phyloP scores from a whole-genome alignment of 306 rosid species.

The Fragaria vesca region DNA sequence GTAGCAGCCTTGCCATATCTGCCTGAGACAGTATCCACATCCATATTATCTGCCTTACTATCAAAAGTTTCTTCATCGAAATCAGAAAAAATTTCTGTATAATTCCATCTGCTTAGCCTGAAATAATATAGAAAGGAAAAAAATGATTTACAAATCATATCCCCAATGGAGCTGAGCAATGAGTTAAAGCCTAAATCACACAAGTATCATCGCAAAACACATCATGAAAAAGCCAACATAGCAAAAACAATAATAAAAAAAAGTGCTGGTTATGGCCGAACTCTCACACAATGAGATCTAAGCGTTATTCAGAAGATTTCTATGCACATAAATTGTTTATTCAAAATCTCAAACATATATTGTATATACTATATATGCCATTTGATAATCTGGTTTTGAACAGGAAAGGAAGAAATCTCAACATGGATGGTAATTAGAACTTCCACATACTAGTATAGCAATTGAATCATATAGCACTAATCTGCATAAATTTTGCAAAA shows the following conservation, averaged over 20 bases:
- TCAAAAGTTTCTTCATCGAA: slow-evolving; percentile 50
- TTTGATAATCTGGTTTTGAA: not conserved
- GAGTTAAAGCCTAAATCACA: not conserved
- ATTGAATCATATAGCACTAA: not conserved
- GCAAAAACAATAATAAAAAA: not conserved
- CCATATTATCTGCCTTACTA: slow-evolving; percentile 49
- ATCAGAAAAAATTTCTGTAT: slow-evolving; percentile 70
- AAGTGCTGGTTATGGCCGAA: not conserved
- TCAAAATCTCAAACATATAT: too few species aligned
- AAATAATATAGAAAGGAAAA: slow-evolving; percentile 1
- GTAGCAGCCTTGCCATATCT: slow-evolving; percentile 33
- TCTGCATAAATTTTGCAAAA: not conserved
- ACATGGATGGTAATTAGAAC: not conserved
- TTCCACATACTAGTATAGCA: not conserved
- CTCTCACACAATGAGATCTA: not conserved
- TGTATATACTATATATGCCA: not conserved
- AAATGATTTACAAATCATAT: not conserved
- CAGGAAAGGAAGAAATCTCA: not conserved
- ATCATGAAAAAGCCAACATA: not conserved
- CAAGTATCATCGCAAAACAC: not conserved
- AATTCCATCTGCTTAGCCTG: slow-evolving; percentile 80
- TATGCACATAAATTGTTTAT: too few species aligned
- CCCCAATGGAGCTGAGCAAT: not conserved
- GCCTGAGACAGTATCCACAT: slow-evolving; percentile 19
- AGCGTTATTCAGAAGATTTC: not conserved